Base-by-base conservation (phyloP, 306 rosid species). In the Prunus mume region DNA sequence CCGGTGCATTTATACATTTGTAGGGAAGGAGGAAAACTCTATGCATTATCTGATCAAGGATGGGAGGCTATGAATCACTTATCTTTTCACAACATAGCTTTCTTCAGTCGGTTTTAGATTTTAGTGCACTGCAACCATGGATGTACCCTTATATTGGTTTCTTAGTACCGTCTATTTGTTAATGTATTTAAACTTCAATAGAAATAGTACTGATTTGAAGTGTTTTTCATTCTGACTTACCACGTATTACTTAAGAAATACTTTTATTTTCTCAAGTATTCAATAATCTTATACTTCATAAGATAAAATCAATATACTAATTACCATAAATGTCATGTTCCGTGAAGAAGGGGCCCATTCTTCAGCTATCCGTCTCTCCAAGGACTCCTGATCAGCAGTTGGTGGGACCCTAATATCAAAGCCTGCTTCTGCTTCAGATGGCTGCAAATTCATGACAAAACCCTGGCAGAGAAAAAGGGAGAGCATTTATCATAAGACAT, bases 401-500 rank as follows among this genome's bases (percentile, higher is more conserved):
- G 99, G 99, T 47, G 99, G 97, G 76, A 95, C 80, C 82, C 99
- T 85, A 69, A 95, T 69, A 73, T 92, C 99, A 78, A 95, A 88
- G 73, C 99, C 99, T 71, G 97, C 99, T 85, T 95, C 97, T 3
- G 97, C 99, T 88, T 92, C 98, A 57, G 98, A 95, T 46, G 98
- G 98, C 87, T 95, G 98, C 85, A 95, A 69, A 83, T 95, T 95
- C 98, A 95, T 95, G 68, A 95, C 97, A 86, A 90, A 95, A 70
- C 97, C 98, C 98, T 95, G 92, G 69, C 38, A 34, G 80, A 78
- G 61, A 72, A 58, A 57, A 68, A 28, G 69, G 69, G 27, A 69
- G 61, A 78, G 32, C 54, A 73, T 24, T 41, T 24, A 32, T 69
- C 77, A 64, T 60, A 27, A 41, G 17, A 64, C 9, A 68, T 51